A percentile compares a stretch with the other conserved stretches of the same genome.
Evolutionary conservation across 2,329 filamentous ascomycete genomes (phyloP).

Genomic region (Leptographium lundbergii): DNA sequence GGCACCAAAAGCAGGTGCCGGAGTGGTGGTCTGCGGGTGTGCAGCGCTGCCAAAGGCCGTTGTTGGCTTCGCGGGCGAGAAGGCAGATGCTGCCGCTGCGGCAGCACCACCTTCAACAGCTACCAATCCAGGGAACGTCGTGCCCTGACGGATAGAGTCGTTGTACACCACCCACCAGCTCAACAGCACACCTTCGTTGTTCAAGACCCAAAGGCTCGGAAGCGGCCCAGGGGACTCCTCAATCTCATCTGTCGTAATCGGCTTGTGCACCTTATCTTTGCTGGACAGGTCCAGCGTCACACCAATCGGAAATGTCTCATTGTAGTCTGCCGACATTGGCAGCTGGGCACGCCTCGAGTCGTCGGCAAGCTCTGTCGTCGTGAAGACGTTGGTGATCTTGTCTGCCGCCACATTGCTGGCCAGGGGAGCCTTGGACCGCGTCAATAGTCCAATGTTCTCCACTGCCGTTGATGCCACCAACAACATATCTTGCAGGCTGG

Average conservation of each 20-base stretch:
- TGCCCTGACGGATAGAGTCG: conserved; percentile 65
- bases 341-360: conserved; percentile 66
- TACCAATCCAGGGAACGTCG: conserved; percentile 59
- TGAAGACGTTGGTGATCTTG: conserved; percentile 54
- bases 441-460: conserved; percentile 67
- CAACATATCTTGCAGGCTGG: conserved; percentile 67
- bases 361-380: conserved; percentile 56
- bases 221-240: conserved; percentile 68
- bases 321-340: conserved; percentile 53
- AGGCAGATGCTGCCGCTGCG: conserved; percentile 13
- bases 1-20: conserved; percentile 33
- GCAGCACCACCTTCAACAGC: conserved; percentile 24
- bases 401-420: conserved; percentile 46
- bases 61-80: conserved; percentile 20
- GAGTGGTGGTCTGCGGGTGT: conserved; percentile 3
- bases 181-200: conserved; percentile 74
- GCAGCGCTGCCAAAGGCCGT: conserved; percentile 16
- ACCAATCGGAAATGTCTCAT: conserved; percentile 69
- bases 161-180: conserved; percentile 90
- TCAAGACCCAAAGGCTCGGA: conserved; percentile 73
- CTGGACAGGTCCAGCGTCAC: conserved; percentile 73
- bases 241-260: conserved; percentile 66
- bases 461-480: conserved; percentile 72
- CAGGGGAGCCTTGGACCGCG: conserved; percentile 57
- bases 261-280: conserved; percentile 64